Conservation (phyloP, 2,329 filamentous ascomycete genomes). For the Microascus cirrosus region DNA sequence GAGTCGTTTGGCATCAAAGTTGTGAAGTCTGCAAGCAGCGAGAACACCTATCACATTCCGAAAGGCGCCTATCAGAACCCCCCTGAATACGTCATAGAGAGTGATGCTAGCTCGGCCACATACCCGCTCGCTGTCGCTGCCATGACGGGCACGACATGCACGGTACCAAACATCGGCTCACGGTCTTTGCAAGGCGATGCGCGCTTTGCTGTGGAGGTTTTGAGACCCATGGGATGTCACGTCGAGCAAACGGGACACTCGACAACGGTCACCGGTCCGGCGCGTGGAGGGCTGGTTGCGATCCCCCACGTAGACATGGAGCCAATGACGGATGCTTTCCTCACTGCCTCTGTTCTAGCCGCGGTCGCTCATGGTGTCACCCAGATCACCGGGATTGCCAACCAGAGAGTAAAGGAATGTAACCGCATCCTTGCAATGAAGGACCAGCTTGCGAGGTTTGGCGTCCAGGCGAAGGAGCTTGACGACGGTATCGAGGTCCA, state of each 20-base stretch:
- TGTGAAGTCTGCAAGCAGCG: constrained; percentile 61
- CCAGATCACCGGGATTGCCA: constrained; percentile 86
- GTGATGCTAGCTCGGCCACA: constrained; percentile 93
- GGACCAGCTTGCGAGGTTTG: constrained; percentile 87
- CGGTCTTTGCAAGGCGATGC: constrained; percentile 90
- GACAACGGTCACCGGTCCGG: constrained; percentile 88
- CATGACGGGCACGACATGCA: constrained; percentile 91
- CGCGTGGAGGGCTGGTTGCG: constrained; percentile 59
- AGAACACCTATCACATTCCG: constrained; percentile 90
- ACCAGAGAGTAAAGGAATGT: constrained; percentile 96
- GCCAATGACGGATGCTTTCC: constrained; percentile 96
- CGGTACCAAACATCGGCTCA: constrained; percentile 90
- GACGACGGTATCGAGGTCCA: constrained; percentile 83
- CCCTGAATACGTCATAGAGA: constrained; percentile 79
- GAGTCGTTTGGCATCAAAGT: constrained; percentile 77
- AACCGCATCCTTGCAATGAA: constrained; percentile 95
- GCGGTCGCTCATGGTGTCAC: constrained; percentile 79
- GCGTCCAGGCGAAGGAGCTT: constrained; percentile 73
- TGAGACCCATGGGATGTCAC: constrained; percentile 85
- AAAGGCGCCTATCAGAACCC: constrained; percentile 77
- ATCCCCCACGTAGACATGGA: constrained; percentile 91
- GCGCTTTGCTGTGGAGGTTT: constrained; percentile 80
- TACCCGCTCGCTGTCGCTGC: constrained; percentile 91
- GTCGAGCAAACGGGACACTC: constrained; percentile 77
- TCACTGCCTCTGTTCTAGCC: constrained; percentile 86